phyloP scores from a whole-genome alignment of 139 green algal species.

The Eudorina sp. region DNA sequence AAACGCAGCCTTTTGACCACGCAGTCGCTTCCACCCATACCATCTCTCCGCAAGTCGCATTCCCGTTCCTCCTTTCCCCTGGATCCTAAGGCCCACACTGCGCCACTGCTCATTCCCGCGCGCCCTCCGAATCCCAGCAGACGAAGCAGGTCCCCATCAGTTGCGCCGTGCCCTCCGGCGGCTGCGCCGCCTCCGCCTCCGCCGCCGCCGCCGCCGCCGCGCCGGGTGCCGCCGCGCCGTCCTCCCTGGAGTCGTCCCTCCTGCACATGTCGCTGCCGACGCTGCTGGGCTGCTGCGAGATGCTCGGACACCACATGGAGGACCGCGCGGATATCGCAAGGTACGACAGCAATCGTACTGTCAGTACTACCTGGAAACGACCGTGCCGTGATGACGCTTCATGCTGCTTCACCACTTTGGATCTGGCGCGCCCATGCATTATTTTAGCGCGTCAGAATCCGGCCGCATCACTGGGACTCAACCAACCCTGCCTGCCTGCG shows the following conservation, averaged over 20 bases:
- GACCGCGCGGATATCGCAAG: conserved; percentile 41
- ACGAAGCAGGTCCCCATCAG: neutral
- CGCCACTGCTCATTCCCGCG: neutral
- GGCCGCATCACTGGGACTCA: too few species aligned
- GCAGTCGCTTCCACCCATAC: too few species aligned
- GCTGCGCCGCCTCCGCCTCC: neutral
- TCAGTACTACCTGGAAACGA: too few species aligned
- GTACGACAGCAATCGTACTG: too few species aligned
- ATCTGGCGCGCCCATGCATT: too few species aligned
- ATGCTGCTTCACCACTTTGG: too few species aligned
- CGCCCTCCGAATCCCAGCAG: neutral
- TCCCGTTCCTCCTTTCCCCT: neutral
- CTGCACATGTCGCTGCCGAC: conserved; percentile 35
- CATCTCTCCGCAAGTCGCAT: neutral
- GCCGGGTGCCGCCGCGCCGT: neutral
- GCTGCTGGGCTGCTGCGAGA: conserved; percentile 53
- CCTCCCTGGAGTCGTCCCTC: neutral
- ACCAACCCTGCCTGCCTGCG: too few species aligned
- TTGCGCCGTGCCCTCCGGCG: neutral
- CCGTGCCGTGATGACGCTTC: too few species aligned
- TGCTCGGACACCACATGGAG: conserved; percentile 57
- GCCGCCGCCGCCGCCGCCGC: neutral
- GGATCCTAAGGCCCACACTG: too few species aligned
- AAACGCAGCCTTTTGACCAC: neutral
- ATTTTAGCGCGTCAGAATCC: too few species aligned